These are phyloP conservation scores for Clarireedia sp. DNA, from an alignment of 2,329 filamentous ascomycete genomes.

Conservation along the genomic window DNA sequence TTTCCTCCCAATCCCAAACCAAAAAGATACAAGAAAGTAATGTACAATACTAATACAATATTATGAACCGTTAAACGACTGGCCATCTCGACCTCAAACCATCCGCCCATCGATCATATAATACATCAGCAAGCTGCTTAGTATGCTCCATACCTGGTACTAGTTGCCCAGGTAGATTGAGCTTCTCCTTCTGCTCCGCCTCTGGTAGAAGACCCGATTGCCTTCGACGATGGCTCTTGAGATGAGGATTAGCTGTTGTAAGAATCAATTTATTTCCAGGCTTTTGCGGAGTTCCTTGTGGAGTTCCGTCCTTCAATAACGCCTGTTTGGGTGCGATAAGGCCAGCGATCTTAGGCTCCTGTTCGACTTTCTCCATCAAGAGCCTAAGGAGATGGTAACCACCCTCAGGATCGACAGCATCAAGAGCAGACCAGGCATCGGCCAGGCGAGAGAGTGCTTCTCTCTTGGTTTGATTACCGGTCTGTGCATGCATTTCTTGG, in stretches of 20 bases:
- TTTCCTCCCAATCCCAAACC: neutral
- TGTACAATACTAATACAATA: constrained; percentile 4
- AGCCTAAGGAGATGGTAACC: constrained; percentile 76
- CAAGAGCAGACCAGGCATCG: constrained; percentile 77
- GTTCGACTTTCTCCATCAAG: constrained; percentile 65
- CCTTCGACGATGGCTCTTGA: constrained; percentile 66
- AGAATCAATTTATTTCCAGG: constrained; percentile 56
- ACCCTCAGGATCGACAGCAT: constrained; percentile 83
- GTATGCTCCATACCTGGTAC: constrained; percentile 83
- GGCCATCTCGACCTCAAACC: constrained; percentile 68
- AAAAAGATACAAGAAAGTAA: neutral
- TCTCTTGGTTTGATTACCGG: constrained; percentile 58
- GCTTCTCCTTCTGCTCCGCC: constrained; percentile 36
- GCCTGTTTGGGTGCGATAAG: constrained; percentile 26
- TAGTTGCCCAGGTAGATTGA: constrained; percentile 47
- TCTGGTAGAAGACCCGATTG: constrained; percentile 39
- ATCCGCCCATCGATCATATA: constrained; percentile 86
- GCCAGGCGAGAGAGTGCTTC: constrained; percentile 77
- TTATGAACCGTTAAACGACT: constrained; percentile 21
- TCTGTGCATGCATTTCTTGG: constrained; percentile 81
- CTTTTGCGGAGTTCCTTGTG: constrained; percentile 39
- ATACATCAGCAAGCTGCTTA: constrained; percentile 78
- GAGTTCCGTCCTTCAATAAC: constrained; percentile 46
- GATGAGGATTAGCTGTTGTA: constrained; percentile 75
- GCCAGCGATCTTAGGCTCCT: constrained; percentile 55